Base-by-base conservation (phyloP, 2,329 filamentous ascomycete species). In the Phaeosphaeriaceae sp. region DNA sequence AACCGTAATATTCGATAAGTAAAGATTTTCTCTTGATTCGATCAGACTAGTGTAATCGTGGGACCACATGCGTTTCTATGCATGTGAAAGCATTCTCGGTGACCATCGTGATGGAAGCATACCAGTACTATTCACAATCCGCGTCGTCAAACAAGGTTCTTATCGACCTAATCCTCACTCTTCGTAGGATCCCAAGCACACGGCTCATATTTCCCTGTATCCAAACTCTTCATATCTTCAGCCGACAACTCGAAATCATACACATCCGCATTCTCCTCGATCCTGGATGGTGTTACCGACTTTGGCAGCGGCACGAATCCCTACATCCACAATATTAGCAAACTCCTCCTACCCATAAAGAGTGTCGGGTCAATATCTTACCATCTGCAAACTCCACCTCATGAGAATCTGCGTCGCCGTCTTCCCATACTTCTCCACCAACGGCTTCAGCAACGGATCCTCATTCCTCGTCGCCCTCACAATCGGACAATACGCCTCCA, bases 231-330 rank as follows among this genome's bases (percentile, higher is more conserved):
- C 85, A 89, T 86, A 48, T 89, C 87, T 54, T 85, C 83, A n/a
- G 76, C 74, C 2, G 81, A 79, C 25, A 89, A 76, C 70, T 85
- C 82, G 63, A 89, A 89, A 65, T 88, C 86, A 59, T 83, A 89
- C 1, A 89, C 70, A 45, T 84, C 72, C 1, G 81, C 79, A 62
- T 89, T 89, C 73, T 88, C 85, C 60, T 85, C 80, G 62, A 89
- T 89, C 19, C 87, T 80, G 10, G 80, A 79, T 2, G 83, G 83
- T 0, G 85, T 88, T 19, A 86, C 85, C 1, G 86, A 87, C 72
- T 89, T 89, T 0, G 87, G 87, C 22, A 89, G 77, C 15, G 86
- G 86, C 27, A 88, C 83, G 65, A 86, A 88, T 9, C 84, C 85
- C 83, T 86, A 60, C 11, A 31, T 46, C 2, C 13, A n/a, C 17